Conservation (phyloP, 2,329 filamentous ascomycete genomes). For the Clonostachys rosea region DNA sequence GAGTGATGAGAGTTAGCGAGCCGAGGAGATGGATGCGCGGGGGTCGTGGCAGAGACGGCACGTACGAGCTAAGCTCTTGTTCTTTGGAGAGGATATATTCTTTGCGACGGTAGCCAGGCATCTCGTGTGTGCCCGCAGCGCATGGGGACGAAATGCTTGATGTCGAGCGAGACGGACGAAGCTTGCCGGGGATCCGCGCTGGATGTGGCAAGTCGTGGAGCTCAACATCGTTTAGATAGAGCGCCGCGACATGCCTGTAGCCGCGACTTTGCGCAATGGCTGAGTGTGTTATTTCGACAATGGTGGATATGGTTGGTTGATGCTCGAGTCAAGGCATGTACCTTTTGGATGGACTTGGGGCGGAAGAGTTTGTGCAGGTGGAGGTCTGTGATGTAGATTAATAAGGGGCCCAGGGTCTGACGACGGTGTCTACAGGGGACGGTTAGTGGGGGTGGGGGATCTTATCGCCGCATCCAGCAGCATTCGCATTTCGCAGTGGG, state of each 20-base stretch:
- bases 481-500: no score
- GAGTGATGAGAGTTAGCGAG: conserved; percentile 3
- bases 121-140: conserved; percentile 30
- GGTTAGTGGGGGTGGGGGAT: no score
- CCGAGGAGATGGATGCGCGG: background rate
- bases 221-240: conserved; percentile 19
- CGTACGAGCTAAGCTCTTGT: conserved; percentile 34
- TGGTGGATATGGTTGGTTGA: no score
- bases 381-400: no score
- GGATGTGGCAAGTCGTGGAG: conserved; percentile 25
- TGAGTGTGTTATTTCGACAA: no score
- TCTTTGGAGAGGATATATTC: conserved; percentile 4
- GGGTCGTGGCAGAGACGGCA: background rate
- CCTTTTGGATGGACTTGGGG: no score
- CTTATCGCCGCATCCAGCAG: no score
- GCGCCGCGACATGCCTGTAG: conserved; percentile 13
- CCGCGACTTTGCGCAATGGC: background rate
- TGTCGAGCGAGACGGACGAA: conserved; percentile 48
- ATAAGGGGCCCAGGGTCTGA: no score
- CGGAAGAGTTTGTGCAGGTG: no score
- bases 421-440: no score
- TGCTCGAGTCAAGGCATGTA: no score
- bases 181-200: conserved; percentile 34
- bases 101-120: conserved; percentile 34
- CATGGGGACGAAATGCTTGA: conserved; percentile 30